Evolutionary conservation across 331 rosid genomes (phyloP).

Genomic region (Phaseolus coccineus): DNA sequence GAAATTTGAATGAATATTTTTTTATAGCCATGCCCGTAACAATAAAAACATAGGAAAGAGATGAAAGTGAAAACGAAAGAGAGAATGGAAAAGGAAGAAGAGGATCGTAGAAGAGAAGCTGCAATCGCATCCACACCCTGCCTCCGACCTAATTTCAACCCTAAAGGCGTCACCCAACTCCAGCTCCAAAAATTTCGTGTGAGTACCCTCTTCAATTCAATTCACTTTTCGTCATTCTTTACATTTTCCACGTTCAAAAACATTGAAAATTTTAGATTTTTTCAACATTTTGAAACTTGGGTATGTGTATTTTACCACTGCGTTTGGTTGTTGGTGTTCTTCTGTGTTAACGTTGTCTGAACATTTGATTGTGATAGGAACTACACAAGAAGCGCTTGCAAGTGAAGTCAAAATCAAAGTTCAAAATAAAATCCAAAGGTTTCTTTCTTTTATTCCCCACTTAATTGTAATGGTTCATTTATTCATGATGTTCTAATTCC

Average conservation of each 20-base stretch:
- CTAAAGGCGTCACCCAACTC: slow-evolving; percentile 49
- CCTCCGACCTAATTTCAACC: slow-evolving; percentile 61
- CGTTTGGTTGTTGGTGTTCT: background rate
- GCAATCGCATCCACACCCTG: slow-evolving; percentile 65
- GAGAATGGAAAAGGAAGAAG: slow-evolving; percentile 52
- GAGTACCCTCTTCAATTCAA: slow-evolving; percentile 16
- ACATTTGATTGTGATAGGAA: slow-evolving; percentile 53
- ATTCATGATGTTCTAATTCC: background rate
- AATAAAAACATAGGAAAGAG: background rate
- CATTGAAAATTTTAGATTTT: background rate
- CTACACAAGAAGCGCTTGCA: slow-evolving; percentile 75
- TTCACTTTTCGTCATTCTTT: background rate
- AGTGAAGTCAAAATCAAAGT: slow-evolving; percentile 72
- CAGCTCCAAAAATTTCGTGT: slow-evolving; percentile 71
- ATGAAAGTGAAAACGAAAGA: background rate
- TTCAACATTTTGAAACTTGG: slow-evolving; percentile 7
- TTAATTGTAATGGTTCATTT: background rate
- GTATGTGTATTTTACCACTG: slow-evolving; percentile 1
- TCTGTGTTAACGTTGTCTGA: background rate
- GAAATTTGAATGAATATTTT: too few relatives aligned
- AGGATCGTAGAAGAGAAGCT: slow-evolving; percentile 65
- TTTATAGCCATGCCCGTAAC: too few relatives aligned
- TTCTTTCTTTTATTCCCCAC: background rate
- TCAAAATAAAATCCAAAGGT: slow-evolving; percentile 63
- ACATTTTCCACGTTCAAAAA: background rate